Evolutionary conservation across 1,139 yeast genomes (phyloP), one percentile per base, ranked within the genome.

Genomic region (Suhomyces taliae): DNA sequence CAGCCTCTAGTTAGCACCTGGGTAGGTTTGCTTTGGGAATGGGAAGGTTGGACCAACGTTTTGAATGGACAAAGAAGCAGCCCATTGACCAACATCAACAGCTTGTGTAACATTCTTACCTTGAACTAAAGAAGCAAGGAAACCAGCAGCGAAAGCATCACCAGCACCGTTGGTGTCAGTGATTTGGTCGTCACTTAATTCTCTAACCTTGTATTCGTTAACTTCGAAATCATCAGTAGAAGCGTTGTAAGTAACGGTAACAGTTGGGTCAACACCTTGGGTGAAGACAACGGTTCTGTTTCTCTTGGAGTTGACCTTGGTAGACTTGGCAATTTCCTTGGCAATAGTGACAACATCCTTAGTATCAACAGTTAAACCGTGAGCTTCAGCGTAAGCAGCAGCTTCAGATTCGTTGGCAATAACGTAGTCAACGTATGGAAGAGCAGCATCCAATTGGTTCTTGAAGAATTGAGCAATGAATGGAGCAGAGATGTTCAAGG

Each of bases 121-220:
- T 70, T 85, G 75, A 47, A 89, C 95, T 57, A 91, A 74, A 51
- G 91, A 95, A 51, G 97, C 97, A 58, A 91, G 72, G 70, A 93
- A 93, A 49, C 99, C 99, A 64, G 96, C 96, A 50, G 98, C 99
- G 66, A 93, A 93, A 26, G 99, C 98, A 67, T 93, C 99, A 69
- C 99, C 99, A 40, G 99, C 99, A 76, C 99, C 99, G 73, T 93
- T 93, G 65, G 98, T 89, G 74, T 93, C 99, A 49, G 79, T 85
- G 54, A 93, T 80, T 69, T 86, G 76, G 44, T 78, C 72, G 40
- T 81, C 63, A 40, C 81, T 86, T 63, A 93, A 79, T 53, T 85
- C 80, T 59, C 82, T 85, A 47, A 93, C 97, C 44, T 87, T 78
- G 76, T 70, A 83, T 59, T 75, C 74, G 56, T 78, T 68, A 53